Evolutionary conservation across 2,329 filamentous ascomycete genomes (phyloP).

Genomic region (Lasiodiplodia hormozganensis): DNA sequence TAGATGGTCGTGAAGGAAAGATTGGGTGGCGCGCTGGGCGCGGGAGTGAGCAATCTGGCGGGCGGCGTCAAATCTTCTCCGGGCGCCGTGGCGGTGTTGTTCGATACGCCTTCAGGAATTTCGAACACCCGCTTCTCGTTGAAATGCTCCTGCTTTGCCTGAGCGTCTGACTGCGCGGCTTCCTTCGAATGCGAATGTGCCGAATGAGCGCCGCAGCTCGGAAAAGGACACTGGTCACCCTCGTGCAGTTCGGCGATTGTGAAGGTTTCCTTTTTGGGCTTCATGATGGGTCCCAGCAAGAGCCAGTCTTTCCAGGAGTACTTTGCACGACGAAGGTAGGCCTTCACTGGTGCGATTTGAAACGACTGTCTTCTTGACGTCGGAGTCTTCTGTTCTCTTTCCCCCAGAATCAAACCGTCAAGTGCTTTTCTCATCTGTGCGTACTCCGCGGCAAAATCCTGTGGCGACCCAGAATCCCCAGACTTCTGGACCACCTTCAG

Average conservation of each 20-base stretch:
- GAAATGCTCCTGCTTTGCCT: too few species aligned
- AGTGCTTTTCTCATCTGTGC: not conserved
- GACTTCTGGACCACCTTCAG: not conserved
- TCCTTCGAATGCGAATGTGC: not conserved
- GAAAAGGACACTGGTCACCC: not conserved
- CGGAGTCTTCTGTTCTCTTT: not conserved
- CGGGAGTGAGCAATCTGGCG: not conserved
- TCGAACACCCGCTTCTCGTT: not conserved
- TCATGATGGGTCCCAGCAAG: not conserved
- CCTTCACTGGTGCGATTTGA: slow-evolving; percentile 2
- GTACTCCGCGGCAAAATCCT: not conserved
- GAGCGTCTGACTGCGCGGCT: not conserved
- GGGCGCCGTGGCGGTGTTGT: too few species aligned
- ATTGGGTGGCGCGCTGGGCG: not conserved
- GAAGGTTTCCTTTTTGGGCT: not conserved
- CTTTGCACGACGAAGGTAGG: slow-evolving; percentile 2
- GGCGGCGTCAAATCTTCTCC: not conserved
- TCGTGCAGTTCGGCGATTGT: not conserved
- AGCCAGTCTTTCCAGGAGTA: slow-evolving; percentile 19
- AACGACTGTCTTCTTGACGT: slow-evolving; percentile 1
- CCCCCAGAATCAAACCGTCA: not conserved
- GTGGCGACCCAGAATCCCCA: not conserved
- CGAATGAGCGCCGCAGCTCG: not conserved
- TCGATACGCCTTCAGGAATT: not conserved
- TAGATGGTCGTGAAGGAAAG: slow-evolving; percentile 11